Base-by-base conservation (phyloP, 129 eudicot species). In the Heracleum sosnowskyi region DNA sequence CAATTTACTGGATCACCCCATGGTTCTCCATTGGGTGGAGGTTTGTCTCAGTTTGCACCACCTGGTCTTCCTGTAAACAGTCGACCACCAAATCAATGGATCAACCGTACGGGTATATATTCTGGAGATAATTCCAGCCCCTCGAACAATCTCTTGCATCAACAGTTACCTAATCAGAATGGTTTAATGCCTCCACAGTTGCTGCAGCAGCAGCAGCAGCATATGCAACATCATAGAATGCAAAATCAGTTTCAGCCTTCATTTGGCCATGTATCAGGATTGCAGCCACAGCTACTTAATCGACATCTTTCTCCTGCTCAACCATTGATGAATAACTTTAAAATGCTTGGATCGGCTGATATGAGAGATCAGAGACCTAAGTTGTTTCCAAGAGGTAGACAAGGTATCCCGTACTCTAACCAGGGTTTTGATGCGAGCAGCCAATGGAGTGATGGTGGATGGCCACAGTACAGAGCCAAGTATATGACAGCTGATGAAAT, bases 401-500 rank as follows among this genome's bases (percentile, higher is more conserved):
- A 83, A 11, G 89, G 86, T 45, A 69, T 79, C 76, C 86, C 83
- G 16, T 87, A 86, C 73, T 76, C 88, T 31, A 89, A 86, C 78
- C 93, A 85, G 76, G 89, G 91, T 33, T 83, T 79, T 79, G 94
- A 92, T 81, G 86, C 82, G 37, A 78, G 80, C 47, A 64, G 70
- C 73, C 89, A 78, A 72, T 83, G 74, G 79, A 74, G 74, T 76
- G 86, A 79, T 46, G 81, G 64, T 76, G 91, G 91, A 51, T 92
- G 97, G 99, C 97, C 99, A 66, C 89, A 85, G 83, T 96, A 84
- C 64, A 90, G 83, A 75, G 83, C 95, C 45, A 96, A 92, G 79
- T 92, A 92, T 83, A 96, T 96, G 99, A 44, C 92, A 36, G 49
- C 96, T 46, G 91, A 87, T 46, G 99, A 96, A 82, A 87, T 96